Percentiles rank a stretch among this genome's conserved stretches.
These are phyloP conservation scores for Pezicula rhizophila DNA, from an alignment of 2,329 filamentous ascomycete genomes.

Conservation along the genomic window DNA sequence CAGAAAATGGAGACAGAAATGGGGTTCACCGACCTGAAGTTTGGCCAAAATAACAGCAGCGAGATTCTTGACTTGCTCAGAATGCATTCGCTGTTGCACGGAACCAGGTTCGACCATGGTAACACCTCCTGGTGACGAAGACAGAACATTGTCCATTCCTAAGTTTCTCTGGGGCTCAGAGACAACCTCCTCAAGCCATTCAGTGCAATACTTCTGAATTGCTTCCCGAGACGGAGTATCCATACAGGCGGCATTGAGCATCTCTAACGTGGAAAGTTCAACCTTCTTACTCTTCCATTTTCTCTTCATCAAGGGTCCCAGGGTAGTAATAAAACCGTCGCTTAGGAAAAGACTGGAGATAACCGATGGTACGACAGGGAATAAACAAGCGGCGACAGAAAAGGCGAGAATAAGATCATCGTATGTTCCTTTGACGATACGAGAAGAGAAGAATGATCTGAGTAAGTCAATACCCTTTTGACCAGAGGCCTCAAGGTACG, in stretches of 20 bases:
- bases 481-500: conserved; percentile 73
- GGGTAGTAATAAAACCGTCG: conserved; percentile 74
- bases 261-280: conserved; percentile 78
- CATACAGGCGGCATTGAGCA: conserved; percentile 89
- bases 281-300: conserved; percentile 82
- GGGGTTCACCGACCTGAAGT: conserved; percentile 46
- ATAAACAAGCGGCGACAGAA: conserved; percentile 82
- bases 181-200: conserved; percentile 83
- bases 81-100: conserved; percentile 38
- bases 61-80: conserved; percentile 53
- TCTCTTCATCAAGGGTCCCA: conserved; percentile 70
- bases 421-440: conserved; percentile 67
- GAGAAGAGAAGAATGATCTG: conserved; percentile 66
- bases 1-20: conserved; percentile 10
- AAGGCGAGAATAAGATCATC: conserved; percentile 90
- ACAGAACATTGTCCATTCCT: conserved; percentile 30
- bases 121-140: conserved; percentile 11
- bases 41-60: conserved; percentile 75
- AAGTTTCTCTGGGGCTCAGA: conserved; percentile 60
- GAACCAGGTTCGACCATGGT: conserved; percentile 23
- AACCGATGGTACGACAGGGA: conserved; percentile 74
- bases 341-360: conserved; percentile 77
- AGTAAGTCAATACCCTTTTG: conserved; percentile 66
- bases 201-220: conserved; percentile 75
- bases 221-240: conserved; percentile 75